Conservation (phyloP, 352 stramenopile genomes). For the Phytophthora capsici region DNA sequence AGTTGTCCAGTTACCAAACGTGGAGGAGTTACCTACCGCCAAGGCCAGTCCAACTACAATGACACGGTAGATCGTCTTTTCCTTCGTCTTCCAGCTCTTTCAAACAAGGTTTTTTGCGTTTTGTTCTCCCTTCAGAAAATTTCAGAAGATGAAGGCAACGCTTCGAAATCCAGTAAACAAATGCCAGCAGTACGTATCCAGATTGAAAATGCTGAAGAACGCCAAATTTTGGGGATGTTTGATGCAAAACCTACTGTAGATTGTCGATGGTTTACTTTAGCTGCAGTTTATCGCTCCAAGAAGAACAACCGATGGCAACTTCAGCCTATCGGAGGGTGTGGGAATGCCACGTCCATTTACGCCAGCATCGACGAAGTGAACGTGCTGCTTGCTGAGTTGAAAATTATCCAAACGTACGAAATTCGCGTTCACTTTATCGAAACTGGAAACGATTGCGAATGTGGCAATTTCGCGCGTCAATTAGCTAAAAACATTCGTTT, state of each 20-base stretch:
- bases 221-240: conserved; percentile 55
- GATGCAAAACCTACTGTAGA: conserved; percentile 33
- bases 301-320: conserved; percentile 58
- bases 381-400: conserved; percentile 43
- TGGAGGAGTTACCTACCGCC: conserved; percentile 39
- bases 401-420: conserved; percentile 73
- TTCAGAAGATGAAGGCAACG: conserved; percentile 21
- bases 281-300: conserved; percentile 58
- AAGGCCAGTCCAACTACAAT: conserved; percentile 55
- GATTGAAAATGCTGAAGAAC: conserved; percentile 60
- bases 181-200: conserved; percentile 40
- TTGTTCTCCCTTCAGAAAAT: conserved; percentile 59
- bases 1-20: conserved; percentile 44
- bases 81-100: conserved; percentile 41
- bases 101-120: conserved; percentile 56
- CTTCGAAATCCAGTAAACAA: background rate
- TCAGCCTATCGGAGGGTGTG: conserved; percentile 49
- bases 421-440: conserved; percentile 48
- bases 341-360: conserved; percentile 57
- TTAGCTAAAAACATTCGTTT: conserved; percentile 75
- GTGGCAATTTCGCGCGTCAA: conserved; percentile 46
- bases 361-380: conserved; percentile 62
- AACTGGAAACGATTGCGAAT: conserved; percentile 20
- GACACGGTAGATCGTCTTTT: conserved; percentile 60
- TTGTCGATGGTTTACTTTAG: conserved; percentile 61